These are phyloP conservation scores for Phyllosticta citriasiana DNA, from an alignment of 2,329 filamentous ascomycete genomes.

Conservation along the genomic window DNA sequence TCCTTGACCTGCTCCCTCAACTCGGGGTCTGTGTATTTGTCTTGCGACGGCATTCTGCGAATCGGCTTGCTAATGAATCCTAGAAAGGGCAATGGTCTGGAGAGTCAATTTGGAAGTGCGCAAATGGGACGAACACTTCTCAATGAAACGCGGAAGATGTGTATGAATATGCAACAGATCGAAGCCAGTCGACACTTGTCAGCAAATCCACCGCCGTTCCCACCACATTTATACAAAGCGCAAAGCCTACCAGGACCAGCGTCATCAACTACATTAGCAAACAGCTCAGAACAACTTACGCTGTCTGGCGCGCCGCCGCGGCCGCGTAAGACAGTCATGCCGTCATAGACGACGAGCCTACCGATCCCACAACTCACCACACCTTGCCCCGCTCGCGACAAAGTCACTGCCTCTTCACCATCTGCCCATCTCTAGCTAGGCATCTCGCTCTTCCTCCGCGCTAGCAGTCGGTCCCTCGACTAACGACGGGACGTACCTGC, in stretches of 20 bases:
- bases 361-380: neutral
- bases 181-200: too few relatives aligned
- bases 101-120: neutral
- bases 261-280: neutral
- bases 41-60: constrained; percentile 32
- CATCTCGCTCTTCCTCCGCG: too few relatives aligned
- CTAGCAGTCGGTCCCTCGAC: too few relatives aligned
- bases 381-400: neutral
- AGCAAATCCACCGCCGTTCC: neutral
- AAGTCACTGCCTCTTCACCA: too few relatives aligned
- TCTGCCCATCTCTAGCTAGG: too few relatives aligned
- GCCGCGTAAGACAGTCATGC: neutral
- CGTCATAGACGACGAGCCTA: neutral
- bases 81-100: neutral
- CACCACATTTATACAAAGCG: neutral
- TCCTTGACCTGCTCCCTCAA: constrained; percentile 38
- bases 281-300: neutral
- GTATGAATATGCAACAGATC: neutral
- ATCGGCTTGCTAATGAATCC: neutral
- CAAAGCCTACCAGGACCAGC: neutral
- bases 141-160: neutral
- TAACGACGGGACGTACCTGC: too few relatives aligned
- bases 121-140: neutral
- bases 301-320: neutral
- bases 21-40: constrained; percentile 39